Conservation (phyloP, 164 flowering plant species). For the Santalum album region DNA sequence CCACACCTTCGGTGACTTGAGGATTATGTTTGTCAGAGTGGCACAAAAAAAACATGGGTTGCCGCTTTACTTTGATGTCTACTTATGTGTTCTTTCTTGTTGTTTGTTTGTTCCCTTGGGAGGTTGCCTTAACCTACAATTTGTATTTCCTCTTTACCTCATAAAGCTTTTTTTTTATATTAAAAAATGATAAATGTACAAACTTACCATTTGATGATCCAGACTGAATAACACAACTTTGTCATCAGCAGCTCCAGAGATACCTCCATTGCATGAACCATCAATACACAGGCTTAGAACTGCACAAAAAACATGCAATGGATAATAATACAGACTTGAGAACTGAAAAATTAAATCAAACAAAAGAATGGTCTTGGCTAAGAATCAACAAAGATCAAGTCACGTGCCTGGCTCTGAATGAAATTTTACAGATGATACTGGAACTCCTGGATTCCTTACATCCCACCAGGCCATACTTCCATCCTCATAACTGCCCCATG, state of each 20-base stretch:
- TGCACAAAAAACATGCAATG: constrained; percentile 16
- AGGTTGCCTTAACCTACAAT: no score
- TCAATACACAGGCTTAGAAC: constrained; percentile 67
- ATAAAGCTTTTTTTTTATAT: no score
- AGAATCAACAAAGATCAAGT: neutral
- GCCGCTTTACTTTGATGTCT: no score
- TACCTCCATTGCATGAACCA: constrained; percentile 56
- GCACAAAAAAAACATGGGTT: no score
- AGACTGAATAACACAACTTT: constrained; percentile 51
- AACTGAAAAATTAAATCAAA: neutral
- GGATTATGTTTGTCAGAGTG: no score
- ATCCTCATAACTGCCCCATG: constrained; percentile 70
- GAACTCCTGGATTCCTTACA: constrained; percentile 56
- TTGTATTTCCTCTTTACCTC: no score
- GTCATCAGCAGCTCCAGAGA: constrained; percentile 84
- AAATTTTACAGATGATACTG: constrained; percentile 58
- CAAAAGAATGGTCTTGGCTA: neutral
- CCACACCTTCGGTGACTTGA: no score
- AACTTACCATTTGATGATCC: constrained; percentile 54
- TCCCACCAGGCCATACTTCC: constrained; percentile 93
- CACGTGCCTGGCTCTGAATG: constrained; percentile 80
- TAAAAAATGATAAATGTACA: no score
- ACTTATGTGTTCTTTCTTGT: no score
- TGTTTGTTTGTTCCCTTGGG: no score
- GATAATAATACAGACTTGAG: neutral